These are phyloP conservation scores for Gaeumannomyces tritici DNA, from an alignment of 2,329 filamentous ascomycete genomes.

Conservation along the genomic window DNA sequence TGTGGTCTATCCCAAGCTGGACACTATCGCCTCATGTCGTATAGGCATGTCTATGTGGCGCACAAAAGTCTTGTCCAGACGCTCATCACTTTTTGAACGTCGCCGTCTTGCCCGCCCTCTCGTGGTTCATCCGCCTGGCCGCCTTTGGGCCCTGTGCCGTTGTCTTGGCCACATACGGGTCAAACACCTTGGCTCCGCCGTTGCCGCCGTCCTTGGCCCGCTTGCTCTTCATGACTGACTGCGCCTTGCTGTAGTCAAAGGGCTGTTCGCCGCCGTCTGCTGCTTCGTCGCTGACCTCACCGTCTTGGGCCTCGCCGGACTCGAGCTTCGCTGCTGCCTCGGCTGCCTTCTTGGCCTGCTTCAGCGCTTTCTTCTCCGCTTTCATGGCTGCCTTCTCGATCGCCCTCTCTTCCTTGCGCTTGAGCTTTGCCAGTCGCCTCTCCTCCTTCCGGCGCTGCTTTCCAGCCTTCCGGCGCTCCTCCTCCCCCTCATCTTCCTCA, in stretches of 20 bases:
- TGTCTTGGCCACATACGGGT: slow-evolving; percentile 20
- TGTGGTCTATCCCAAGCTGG: too few species aligned
- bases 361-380: slow-evolving; percentile 7
- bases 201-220: slow-evolving; percentile 8
- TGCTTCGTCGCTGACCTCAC: slow-evolving; percentile 8
- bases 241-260: slow-evolving; percentile 26
- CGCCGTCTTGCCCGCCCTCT: slow-evolving; percentile 22
- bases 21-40: too few species aligned
- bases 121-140: slow-evolving; percentile 20
- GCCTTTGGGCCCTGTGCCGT: slow-evolving; percentile 18
- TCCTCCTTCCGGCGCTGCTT: slow-evolving; percentile 11
- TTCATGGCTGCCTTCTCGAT: slow-evolving; percentile 15
- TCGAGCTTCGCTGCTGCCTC: slow-evolving; percentile 9
- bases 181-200: slow-evolving; percentile 16
- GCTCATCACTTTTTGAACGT: slow-evolving; percentile 27
- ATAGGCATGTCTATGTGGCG: too few species aligned
- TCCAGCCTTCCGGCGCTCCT: slow-evolving; percentile 7
- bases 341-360: slow-evolving; percentile 9
- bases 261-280: slow-evolving; percentile 14
- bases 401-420: slow-evolving; percentile 28
- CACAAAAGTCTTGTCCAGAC: too few species aligned
- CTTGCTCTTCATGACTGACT: slow-evolving; percentile 20
- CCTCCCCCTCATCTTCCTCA: slow-evolving; percentile 10
- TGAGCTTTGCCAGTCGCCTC: slow-evolving; percentile 17
- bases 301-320: slow-evolving; percentile 1